Evolutionary conservation across 352 stramenopile genomes (phyloP).

Genomic region (Phytophthora fragariaefolia): DNA sequence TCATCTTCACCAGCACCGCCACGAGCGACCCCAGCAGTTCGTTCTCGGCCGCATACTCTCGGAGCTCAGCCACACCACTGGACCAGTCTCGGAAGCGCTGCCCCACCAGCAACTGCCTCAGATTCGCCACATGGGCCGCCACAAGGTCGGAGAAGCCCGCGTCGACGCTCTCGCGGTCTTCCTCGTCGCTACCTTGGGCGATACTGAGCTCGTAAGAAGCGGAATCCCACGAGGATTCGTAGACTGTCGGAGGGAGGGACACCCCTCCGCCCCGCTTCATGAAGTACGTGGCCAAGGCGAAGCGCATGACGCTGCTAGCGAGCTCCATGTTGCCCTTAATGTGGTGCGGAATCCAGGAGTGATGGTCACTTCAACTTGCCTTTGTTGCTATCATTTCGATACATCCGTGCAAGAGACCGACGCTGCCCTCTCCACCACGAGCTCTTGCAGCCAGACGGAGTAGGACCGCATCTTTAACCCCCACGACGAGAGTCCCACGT

Average conservation of each 20-base stretch:
- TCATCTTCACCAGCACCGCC: slow-evolving; percentile 24
- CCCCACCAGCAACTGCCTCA: slow-evolving; percentile 28
- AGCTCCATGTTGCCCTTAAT: slow-evolving; percentile 35
- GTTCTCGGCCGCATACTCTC: slow-evolving; percentile 26
- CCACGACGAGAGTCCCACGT: not conserved
- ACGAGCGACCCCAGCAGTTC: slow-evolving; percentile 16
- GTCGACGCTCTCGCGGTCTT: not conserved
- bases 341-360: slow-evolving; percentile 22
- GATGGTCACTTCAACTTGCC: slow-evolving; percentile 39
- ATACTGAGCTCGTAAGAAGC: slow-evolving; percentile 9
- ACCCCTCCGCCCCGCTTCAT: slow-evolving; percentile 32
- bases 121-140: slow-evolving; percentile 26
- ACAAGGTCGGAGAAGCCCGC: slow-evolving; percentile 14
- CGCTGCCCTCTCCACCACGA: not conserved
- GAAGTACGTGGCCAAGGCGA: slow-evolving; percentile 49
- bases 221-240: slow-evolving; percentile 6
- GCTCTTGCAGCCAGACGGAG: not conserved
- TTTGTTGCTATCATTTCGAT: slow-evolving; percentile 5
- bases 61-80: slow-evolving; percentile 21
- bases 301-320: slow-evolving; percentile 40
- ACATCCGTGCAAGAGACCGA: not conserved
- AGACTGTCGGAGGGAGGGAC: not conserved
- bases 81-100: slow-evolving; percentile 28
- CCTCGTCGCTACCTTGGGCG: slow-evolving; percentile 13
- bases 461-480: not conserved